Evolutionary conservation across 768 basidiomycete genomes (phyloP), one percentile per base, ranked within the genome.

Genomic region (Leccinum variicolor): DNA sequence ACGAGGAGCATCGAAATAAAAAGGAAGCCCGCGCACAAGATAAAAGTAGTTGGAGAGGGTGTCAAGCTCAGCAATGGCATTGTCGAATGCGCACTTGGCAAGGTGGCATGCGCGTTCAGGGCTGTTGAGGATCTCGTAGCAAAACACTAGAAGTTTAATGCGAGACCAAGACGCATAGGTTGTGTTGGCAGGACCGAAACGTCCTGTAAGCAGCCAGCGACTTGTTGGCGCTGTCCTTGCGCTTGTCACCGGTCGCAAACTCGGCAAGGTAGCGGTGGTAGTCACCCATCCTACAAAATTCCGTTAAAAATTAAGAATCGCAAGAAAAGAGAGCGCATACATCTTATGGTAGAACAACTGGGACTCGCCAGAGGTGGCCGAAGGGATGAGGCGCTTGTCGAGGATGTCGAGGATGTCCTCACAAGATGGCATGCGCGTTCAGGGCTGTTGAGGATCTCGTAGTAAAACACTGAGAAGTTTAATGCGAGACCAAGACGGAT

Each of bases 291-390:
- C 94, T 97, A 53, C 3, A 55, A 26, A 59, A 58, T 6, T 13
- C 4, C 43, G 53, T 69, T 61, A 69, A 66, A 52, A 63, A 4
- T 1, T 25, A 26, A 33, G 14, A 23, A 25, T 5, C n/a, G 9
- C 1, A 14, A 28, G 10, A 15, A 11, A 49, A 50, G 33, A 15
- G 47, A 23, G 23, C 54, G 70, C 92, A 62, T 66, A 94, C 93
- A 97, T 94, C 87, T 98, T 98, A 85, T 96, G 94, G 82, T 98
- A 98, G 85, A 98, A 98, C 56, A 98, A 95, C 81, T 97, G 96
- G 58, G 90, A 93, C 78, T 98, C 96, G 71, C 95, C 94, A 56
- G 92, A 89, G 60, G 92, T 92, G 52, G 95, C 95, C 11, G 94
- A 95, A 62, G 94, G 94, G 68, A 93, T 97, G 69, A 98, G 89